A percentile compares a stretch with the other conserved stretches of the same genome.
phyloP scores from a whole-genome alignment of 2,329 filamentous ascomycete genomes.

The Verticillium zaregamsianum region DNA sequence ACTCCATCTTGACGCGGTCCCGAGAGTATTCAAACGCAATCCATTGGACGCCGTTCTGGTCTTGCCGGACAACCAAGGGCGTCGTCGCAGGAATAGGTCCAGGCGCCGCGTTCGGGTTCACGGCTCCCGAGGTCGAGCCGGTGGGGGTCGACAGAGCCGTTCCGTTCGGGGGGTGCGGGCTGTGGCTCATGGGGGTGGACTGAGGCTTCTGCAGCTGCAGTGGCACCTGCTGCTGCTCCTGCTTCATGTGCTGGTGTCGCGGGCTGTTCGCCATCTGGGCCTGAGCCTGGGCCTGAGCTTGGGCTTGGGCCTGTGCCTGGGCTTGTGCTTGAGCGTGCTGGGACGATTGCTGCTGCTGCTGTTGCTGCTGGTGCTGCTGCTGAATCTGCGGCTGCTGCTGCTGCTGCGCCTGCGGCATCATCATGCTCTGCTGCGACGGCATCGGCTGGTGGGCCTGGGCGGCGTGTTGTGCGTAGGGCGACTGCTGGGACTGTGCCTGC shows the following conservation, averaged over 20 bases:
- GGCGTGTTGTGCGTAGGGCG: slow-evolving; percentile 56
- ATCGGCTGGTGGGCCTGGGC: slow-evolving; percentile 54
- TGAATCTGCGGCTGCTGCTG: slow-evolving; percentile 51
- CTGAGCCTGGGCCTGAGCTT: slow-evolving; percentile 40
- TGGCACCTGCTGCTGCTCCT: slow-evolving; percentile 57
- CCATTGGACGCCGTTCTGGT: slow-evolving; percentile 97
- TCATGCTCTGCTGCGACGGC: slow-evolving; percentile 60
- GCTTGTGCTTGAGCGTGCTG: slow-evolving; percentile 15
- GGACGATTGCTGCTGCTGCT: slow-evolving; percentile 37
- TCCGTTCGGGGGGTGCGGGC: slow-evolving; percentile 34
- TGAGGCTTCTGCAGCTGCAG: slow-evolving; percentile 57
- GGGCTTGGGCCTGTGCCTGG: slow-evolving; percentile 42
- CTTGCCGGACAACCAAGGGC: slow-evolving; percentile 87
- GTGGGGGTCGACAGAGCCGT: slow-evolving; percentile 40
- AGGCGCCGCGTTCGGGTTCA: slow-evolving; percentile 87
- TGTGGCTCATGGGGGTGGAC: slow-evolving; percentile 35
- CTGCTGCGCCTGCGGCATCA: slow-evolving; percentile 53
- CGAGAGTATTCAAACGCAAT: slow-evolving; percentile 98
- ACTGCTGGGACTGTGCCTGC: slow-evolving; percentile 55
- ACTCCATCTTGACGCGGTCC: slow-evolving; percentile 98
- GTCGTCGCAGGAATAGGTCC: slow-evolving; percentile 97
- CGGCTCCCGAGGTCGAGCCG: slow-evolving; percentile 42
- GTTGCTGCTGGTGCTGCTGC: slow-evolving; percentile 43
- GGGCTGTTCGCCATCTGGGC: slow-evolving; percentile 57
- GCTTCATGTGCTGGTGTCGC: slow-evolving; percentile 58